Percentiles rank a stretch among this genome's conserved stretches.
These are phyloP conservation scores for Lactarius tabidus DNA, from an alignment of 768 basidiomycete genomes.

Conservation along the genomic window DNA sequence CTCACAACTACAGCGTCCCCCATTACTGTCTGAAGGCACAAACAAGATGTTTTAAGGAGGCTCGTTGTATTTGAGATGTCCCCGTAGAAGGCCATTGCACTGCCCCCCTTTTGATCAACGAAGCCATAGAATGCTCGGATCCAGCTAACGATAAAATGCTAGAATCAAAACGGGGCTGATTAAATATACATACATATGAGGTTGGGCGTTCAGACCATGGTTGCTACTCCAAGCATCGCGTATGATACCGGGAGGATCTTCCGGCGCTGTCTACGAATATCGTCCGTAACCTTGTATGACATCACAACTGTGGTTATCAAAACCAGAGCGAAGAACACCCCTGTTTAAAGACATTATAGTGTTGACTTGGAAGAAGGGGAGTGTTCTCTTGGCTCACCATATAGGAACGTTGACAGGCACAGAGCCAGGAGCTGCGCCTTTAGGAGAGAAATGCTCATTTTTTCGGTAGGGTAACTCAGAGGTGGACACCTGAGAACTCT, in stretches of 20 bases:
- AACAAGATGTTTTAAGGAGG: background rate
- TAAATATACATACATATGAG: background rate
- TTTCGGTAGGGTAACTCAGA: background rate
- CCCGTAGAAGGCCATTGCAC: background rate
- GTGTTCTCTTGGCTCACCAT: conserved; percentile 3
- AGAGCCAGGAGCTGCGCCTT: conserved; percentile 2
- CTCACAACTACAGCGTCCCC: conserved; percentile 3
- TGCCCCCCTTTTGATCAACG: background rate
- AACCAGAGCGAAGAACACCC: conserved; percentile 5
- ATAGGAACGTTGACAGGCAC: conserved; percentile 6
- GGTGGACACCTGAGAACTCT: too few relatives aligned
- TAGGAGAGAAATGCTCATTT: background rate
- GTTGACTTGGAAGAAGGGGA: background rate
- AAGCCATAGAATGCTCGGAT: background rate
- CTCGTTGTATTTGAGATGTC: background rate
- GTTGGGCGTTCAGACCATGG: background rate
- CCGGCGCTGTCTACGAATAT: conserved; percentile 5
- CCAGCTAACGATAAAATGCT: conserved; percentile 9
- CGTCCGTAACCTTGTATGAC: background rate
- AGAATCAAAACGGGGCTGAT: background rate
- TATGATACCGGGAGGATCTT: conserved; percentile 6
- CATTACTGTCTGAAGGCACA: background rate
- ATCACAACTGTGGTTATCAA: background rate
- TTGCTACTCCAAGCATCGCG: conserved; percentile 5
- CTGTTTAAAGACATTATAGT: background rate